Percentiles rank a stretch among this genome's conserved stretches.
These are phyloP conservation scores for Dryadomyces sulphureus DNA, from an alignment of 2,329 filamentous ascomycete species.

Conservation along the genomic window DNA sequence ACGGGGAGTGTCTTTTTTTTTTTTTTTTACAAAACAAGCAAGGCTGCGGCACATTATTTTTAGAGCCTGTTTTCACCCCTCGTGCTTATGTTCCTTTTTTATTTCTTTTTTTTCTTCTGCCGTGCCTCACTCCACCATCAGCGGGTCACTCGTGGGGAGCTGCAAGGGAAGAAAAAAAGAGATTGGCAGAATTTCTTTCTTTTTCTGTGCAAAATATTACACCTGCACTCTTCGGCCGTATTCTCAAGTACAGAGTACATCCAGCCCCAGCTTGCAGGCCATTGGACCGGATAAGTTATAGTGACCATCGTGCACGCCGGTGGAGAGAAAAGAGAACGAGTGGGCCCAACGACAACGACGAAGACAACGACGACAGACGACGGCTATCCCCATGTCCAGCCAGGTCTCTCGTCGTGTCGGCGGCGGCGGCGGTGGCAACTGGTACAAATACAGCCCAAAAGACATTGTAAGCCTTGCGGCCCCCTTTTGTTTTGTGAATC, in stretches of 20 bases:
- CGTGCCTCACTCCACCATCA: neutral
- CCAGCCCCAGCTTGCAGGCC: neutral
- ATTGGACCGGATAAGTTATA: neutral
- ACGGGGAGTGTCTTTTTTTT: too few relatives aligned
- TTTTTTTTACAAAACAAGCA: too few relatives aligned
- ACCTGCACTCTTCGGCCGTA: neutral
- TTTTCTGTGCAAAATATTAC: neutral
- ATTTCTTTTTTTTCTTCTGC: neutral
- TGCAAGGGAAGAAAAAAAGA: neutral
- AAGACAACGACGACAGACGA: neutral
- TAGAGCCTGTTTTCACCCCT: neutral
- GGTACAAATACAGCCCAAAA: constrained; percentile 36
- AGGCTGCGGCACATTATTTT: neutral
- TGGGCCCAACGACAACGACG: neutral
- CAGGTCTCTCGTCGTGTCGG: constrained; percentile 38
- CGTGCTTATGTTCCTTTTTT: neutral
- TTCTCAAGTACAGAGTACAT: neutral
- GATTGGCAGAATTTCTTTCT: neutral
- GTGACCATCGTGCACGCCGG: neutral
- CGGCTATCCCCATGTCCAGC: too few relatives aligned
- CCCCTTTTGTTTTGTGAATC: too few relatives aligned
- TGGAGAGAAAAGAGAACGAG: neutral
- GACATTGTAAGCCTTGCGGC: too few relatives aligned
- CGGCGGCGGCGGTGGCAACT: constrained; percentile 52
- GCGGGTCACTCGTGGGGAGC: neutral